Base-by-base conservation (phyloP, 2,329 filamentous ascomycete genomes). In the Rhynchosporium graminicola region DNA sequence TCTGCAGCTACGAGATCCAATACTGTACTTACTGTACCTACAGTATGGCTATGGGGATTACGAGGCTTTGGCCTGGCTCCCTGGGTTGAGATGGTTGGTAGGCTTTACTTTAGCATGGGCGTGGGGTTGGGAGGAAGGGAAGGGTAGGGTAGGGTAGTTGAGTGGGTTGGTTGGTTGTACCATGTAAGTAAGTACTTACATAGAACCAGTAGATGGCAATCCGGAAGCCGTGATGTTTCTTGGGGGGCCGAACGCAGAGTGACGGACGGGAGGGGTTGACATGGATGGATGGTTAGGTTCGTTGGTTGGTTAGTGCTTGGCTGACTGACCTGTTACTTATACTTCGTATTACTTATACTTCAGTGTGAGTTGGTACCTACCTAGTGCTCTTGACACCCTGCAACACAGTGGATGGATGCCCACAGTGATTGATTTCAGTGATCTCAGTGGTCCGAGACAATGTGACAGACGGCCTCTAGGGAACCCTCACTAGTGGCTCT, bases 1-100 rank as follows among this genome's bases (percentile, higher is more conserved):
- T 63, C 65, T 62, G 56, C 51, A 48, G 60, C 43, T 60, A 57
- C 64, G 51, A 51, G 62, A 61, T 58, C 59, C 58, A 63, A 61
- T 63, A 63, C 59, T 56, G 63, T 57, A 51, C 1, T 62, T 57
- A 51, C 20, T 33, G 61, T 20, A 20, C 20, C 20, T 20, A 20
- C 1, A 1, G 20, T 20, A 1, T 20, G 20, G 20, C 20, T 20
- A 20, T 20, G 20, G 33, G 9, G 33, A 36, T 36, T 6, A 51
- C 51, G 59, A 57, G 45, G 58, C 29, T 50, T 57, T 56, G 45
- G 57, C 20, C 20, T 1, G 20, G 20, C 20, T 20, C 20, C 20
- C 20, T 20, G 20, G 20, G 20, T 20, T 20, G 20, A 20, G 20
- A 20, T 20, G 20, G 57, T n/a, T 55, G 48, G 33, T 36, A 36